Percentiles rank a stretch among this genome's conserved stretches.
Evolutionary conservation across 208 protist genomes (phyloP).

Genomic region (Phytomonas francai): DNA sequence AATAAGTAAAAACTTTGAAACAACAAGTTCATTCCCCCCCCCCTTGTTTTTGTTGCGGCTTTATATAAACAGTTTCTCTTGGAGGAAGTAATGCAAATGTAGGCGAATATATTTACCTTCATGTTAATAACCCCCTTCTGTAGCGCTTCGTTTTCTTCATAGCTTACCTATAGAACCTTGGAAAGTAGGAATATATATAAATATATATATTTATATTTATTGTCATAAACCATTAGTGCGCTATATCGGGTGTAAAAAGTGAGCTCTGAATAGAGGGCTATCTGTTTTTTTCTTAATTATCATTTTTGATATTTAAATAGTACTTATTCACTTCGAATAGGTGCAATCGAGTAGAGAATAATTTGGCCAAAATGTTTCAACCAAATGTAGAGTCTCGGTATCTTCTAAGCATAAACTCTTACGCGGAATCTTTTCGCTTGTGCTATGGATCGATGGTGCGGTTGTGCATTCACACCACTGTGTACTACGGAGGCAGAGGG

Average conservation of each 20-base stretch:
- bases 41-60: background rate
- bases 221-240: background rate
- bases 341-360: background rate
- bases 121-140: background rate
- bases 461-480: conserved; percentile 43
- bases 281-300: background rate
- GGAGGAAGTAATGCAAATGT: background rate
- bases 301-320: conserved; percentile 1
- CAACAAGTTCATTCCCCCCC: background rate
- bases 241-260: background rate
- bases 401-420: conserved; percentile 40
- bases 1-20: background rate
- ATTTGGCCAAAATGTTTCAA: conserved; percentile 8
- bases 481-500: conserved; percentile 47
- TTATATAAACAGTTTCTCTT: background rate
- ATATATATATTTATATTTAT: background rate
- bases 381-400: conserved; percentile 10
- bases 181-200: background rate
- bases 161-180: background rate
- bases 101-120: background rate
- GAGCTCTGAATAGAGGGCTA: background rate
- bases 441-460: conserved; percentile 56
- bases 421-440: conserved; percentile 50
- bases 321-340: background rate
- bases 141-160: background rate